These are phyloP conservation scores for Cylindrotheca fusiformis DNA, from an alignment of 108 stramenopile genomes.

Conservation along the genomic window DNA sequence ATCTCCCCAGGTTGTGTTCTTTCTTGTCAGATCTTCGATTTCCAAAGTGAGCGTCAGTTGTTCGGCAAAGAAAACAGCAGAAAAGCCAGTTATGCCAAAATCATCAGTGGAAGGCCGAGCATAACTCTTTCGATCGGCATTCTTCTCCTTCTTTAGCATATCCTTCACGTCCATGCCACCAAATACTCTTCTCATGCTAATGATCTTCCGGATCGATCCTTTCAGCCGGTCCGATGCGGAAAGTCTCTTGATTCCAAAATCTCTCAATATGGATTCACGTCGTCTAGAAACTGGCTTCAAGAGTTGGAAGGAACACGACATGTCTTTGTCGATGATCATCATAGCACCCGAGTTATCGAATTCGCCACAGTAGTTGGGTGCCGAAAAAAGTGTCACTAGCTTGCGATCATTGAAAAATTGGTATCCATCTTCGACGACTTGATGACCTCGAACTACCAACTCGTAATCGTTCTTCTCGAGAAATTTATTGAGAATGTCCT, in stretches of 20 bases:
- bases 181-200: background rate
- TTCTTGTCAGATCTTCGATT: conserved; percentile 15
- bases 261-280: background rate
- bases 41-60: background rate
- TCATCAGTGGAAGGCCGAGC: background rate
- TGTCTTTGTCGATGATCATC: conserved; percentile 98
- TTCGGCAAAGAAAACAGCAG: background rate
- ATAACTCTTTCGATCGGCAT: conserved; percentile 1
- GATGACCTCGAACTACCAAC: conserved; percentile 97
- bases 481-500: conserved; percentile 94
- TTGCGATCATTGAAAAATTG: conserved; percentile 98
- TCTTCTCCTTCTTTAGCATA: background rate
- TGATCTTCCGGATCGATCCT: background rate
- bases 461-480: conserved; percentile 94
- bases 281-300: conserved; percentile 72
- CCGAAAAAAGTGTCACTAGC: conserved; percentile 88
- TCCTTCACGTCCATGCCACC: background rate
- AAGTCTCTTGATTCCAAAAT: background rate
- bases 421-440: conserved; percentile 99
- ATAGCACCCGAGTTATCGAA: conserved; percentile 54
- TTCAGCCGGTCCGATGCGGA: no score
- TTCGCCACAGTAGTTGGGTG: conserved; percentile 55
- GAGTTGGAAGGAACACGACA: conserved; percentile 99
- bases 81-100: background rate
- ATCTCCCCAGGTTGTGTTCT: conserved; percentile 11